Base-by-base conservation (phyloP, 768 basidiomycete genomes). In the Amanita phalloides region DNA sequence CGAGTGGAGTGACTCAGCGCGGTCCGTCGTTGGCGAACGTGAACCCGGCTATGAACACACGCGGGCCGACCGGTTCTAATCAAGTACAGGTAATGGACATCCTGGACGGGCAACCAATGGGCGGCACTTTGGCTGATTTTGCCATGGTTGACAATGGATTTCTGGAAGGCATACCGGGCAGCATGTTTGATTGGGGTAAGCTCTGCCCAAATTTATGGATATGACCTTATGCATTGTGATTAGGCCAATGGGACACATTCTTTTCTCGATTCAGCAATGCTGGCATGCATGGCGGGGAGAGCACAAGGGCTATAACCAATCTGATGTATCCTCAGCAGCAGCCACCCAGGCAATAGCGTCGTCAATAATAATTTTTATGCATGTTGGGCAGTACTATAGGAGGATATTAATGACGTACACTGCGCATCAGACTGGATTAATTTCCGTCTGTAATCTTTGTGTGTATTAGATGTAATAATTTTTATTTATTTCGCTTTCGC, bases 141-240 rank as follows among this genome's bases (percentile, higher is more conserved):
- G 79, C 81, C 30, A 71, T 81, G 70, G 76, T 78, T 17, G 85
- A 88, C 61, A 77, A 68, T 54, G 82, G 78, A 14, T 76, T 86
- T 51, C 68, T 91, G 63, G 86, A 89, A 54, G 86, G 86, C 1
- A 79, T 91, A 48, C 89, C 89, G 39, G 83, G 82, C 3, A 76
- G 78, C 17, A 90, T 91, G 86, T 91, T 89, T 66, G 87, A 90
- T 64, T 91, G 86, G 86, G 79, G 87, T 88, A 59, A 57, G 73
- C 70, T 48, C 47, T 36, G 38, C 45, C 47, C 14, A 21, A 39
- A 21, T 48, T 49, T 28, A 13, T 21, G 51, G 41, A 23, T 37
- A 32, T 50, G 38, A 25, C 48, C 20, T 33, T 45, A 56, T 56
- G 46, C 20, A 25, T 26, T 49, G 21, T 54, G 47, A 56, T 42